phyloP scores from a whole-genome alignment of 2,329 filamentous ascomycete species.

The Cytospora chrysosperma region DNA sequence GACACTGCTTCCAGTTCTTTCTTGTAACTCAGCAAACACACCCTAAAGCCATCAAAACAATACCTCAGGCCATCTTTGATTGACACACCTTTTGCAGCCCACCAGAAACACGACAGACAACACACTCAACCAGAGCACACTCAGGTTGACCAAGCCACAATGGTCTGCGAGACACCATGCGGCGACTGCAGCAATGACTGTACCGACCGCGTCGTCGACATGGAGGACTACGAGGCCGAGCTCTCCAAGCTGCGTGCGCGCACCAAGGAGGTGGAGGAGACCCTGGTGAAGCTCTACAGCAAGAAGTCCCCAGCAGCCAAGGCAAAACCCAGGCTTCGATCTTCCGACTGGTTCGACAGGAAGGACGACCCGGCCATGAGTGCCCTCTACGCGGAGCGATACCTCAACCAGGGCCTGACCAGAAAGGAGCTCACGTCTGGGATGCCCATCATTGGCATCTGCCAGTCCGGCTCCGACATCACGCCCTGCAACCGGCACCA shows the following conservation, averaged over 20 bases:
- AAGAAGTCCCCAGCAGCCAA: background rate
- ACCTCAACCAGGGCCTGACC: slow-evolving; percentile 50
- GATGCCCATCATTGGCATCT: slow-evolving; percentile 52
- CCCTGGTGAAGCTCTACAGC: slow-evolving; percentile 19
- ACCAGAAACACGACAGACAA: background rate
- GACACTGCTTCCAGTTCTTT: background rate
- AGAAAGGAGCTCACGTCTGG: slow-evolving; percentile 48
- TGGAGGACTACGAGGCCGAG: slow-evolving; percentile 31
- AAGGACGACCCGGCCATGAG: slow-evolving; percentile 33
- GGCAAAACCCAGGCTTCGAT: slow-evolving; percentile 33
- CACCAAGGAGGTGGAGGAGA: slow-evolving; percentile 29
- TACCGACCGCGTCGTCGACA: slow-evolving; percentile 23
- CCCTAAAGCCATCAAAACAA: background rate
- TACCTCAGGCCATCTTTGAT: background rate
- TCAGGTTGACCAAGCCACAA: background rate
- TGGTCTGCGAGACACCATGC: slow-evolving; percentile 19
- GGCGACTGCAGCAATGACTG: slow-evolving; percentile 20
- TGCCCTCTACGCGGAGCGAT: slow-evolving; percentile 49
- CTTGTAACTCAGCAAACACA: background rate
- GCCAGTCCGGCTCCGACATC: slow-evolving; percentile 50
- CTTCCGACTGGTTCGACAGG: slow-evolving; percentile 45
- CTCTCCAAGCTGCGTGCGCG: slow-evolving; percentile 26
- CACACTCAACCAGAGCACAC: too few relatives aligned
- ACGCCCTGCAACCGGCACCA: slow-evolving; percentile 52
- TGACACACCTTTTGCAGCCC: background rate